Conservation (phyloP, 768 basidiomycete genomes). For the Mycena rosella region DNA sequence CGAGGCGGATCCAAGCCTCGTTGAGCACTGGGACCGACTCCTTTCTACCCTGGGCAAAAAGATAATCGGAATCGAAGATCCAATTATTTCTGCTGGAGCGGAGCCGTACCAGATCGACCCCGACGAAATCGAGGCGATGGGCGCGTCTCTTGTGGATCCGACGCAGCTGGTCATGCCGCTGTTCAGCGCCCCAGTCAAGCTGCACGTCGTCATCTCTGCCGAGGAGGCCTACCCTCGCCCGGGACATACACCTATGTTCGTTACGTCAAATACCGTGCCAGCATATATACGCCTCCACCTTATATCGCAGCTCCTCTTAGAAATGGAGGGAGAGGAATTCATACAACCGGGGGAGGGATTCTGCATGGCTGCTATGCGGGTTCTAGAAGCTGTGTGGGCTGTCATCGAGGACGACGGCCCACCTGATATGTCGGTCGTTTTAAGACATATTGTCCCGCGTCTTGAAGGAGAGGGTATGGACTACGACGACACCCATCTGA, state of each 20-base stretch:
- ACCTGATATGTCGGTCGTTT: slow-evolving; percentile 78
- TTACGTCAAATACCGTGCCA: slow-evolving; percentile 76
- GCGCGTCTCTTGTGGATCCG: slow-evolving; percentile 61
- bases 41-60: slow-evolving; percentile 65
- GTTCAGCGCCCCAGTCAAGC: slow-evolving; percentile 71
- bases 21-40: slow-evolving; percentile 67
- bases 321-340: slow-evolving; percentile 66
- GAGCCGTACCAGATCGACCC: slow-evolving; percentile 51
- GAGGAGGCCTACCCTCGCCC: slow-evolving; percentile 57
- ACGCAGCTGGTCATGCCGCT: slow-evolving; percentile 71
- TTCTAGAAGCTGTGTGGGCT: slow-evolving; percentile 80
- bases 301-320: slow-evolving; percentile 71
- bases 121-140: slow-evolving; percentile 68
- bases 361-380: slow-evolving; percentile 75
- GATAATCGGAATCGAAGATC: slow-evolving; percentile 61
- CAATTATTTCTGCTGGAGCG: slow-evolving; percentile 24
- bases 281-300: slow-evolving; percentile 89
- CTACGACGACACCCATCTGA: slow-evolving; percentile 19
- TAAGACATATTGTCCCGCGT: slow-evolving; percentile 68
- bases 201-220: slow-evolving; percentile 74
- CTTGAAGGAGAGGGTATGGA: slow-evolving; percentile 31
- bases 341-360: slow-evolving; percentile 79
- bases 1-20: slow-evolving; percentile 49
- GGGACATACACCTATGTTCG: slow-evolving; percentile 76
- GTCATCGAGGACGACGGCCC: slow-evolving; percentile 76